Percentiles rank a stretch among this genome's conserved stretches.
These are phyloP conservation scores for Anthostomella pinea DNA, from an alignment of 2,329 filamentous ascomycete species.

Conservation along the genomic window DNA sequence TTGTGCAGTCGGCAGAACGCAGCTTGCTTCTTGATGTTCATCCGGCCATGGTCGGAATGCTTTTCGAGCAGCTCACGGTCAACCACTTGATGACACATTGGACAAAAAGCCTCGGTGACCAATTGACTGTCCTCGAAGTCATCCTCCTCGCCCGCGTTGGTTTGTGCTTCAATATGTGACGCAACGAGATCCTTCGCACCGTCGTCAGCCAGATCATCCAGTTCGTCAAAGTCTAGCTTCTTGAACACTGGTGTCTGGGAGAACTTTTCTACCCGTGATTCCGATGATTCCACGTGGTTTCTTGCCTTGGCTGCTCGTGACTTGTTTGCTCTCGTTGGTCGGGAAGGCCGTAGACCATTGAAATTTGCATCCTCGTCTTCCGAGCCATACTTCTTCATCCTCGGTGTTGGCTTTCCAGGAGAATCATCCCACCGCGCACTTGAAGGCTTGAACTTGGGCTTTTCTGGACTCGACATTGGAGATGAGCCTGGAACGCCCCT, in stretches of 20 bases:
- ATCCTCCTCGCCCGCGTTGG: conserved; percentile 11
- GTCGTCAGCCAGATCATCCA: conserved; percentile 15
- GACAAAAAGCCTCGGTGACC: conserved; percentile 47
- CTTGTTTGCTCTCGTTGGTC: conserved; percentile 2
- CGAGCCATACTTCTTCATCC: conserved; percentile 5
- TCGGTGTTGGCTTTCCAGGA: conserved; percentile 2
- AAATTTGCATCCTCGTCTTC: conserved; percentile 5
- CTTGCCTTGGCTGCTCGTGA: conserved; percentile 4
- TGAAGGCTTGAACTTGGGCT: conserved; percentile 2
- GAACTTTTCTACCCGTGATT: conserved; percentile 7
- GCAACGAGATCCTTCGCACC: conserved; percentile 8
- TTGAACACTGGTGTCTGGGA: conserved; percentile 24
- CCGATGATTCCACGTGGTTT: conserved; percentile 5
- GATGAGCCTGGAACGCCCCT: conserved; percentile 10
- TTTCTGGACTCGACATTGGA: conserved; percentile 9
- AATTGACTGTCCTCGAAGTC: conserved; percentile 12
- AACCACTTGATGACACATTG: conserved; percentile 64
- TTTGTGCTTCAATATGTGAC: conserved; percentile 13
- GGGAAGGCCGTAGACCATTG: not conserved
- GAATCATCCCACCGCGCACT: conserved; percentile 6
- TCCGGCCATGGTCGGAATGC: conserved; percentile 45
- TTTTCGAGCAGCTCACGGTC: conserved; percentile 51
- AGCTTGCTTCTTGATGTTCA: conserved; percentile 57
- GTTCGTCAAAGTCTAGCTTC: conserved; percentile 23
- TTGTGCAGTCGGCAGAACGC: conserved; percentile 65